Base-by-base conservation (phyloP, 805 yeast genomes). In the Henningerozyma blattae region DNA sequence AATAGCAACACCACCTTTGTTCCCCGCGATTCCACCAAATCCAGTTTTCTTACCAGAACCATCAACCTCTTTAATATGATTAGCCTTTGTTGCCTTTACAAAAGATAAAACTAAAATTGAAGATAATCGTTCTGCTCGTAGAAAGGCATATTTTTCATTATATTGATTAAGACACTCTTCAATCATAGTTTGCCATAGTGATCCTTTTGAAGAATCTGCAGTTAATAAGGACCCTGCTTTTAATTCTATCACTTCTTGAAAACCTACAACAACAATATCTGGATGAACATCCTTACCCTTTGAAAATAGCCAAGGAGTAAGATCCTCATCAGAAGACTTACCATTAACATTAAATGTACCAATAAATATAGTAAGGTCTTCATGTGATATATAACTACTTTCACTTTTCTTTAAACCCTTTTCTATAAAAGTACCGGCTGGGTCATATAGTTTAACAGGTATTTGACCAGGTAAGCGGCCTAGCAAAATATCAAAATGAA, bases 1-100 rank as follows among this genome's bases (percentile, higher is more conserved):
- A 8, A 91, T 84, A 0, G 94, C 95, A 40, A 87, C 91, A 3
- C 93, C 95, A 31, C 98, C 98, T 56, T 89, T 89, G 54, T 91
- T 89, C 8, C 96, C 98, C 0, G 97, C 75, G 62, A 91, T 89
- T 26, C 98, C 98, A 20, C 95, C 95, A 35, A 91, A 63, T 0
- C 97, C 98, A 0, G 97, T 89, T 57, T 89, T 89, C 48, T 87
- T 89, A 8, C 81, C 72, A 13, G 87, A 71, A 7, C 96, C 96
- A 44, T 86, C 87, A 4, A 91, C 95, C 44, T 79, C 77, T 13
- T 82, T 80, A 2, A 91, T 75, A 34, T 64, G 48, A 15, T 59
- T 51, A 17, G 65, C 60, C 31, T 62, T 54, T 28, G 63, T 65
- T 3, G 66, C 57, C 37, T 68, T 71, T 4, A 73, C 83, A 52